Evolutionary conservation across 164 flowering plant species (phyloP).

Genomic region (Sextonia rubra): DNA sequence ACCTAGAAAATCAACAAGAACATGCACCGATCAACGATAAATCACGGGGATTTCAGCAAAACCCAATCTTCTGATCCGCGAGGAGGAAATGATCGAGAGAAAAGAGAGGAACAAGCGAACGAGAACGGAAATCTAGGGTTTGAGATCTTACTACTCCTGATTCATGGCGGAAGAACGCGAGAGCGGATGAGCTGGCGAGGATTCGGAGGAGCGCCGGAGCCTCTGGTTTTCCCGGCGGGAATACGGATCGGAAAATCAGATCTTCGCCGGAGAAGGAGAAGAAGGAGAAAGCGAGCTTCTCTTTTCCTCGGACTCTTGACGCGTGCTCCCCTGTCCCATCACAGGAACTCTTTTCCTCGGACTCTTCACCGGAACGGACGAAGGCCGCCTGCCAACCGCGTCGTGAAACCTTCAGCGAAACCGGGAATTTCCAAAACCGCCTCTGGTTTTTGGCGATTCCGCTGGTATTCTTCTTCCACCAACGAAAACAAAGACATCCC

Average conservation of each 20-base stretch:
- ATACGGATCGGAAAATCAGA: background rate
- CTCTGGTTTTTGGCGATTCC: no score
- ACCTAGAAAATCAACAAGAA: background rate
- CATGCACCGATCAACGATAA: background rate
- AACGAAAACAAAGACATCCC: no score
- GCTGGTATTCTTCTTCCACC: no score
- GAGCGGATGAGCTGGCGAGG: background rate
- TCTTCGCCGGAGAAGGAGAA: background rate
- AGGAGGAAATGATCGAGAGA: background rate
- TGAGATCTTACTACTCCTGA: conserved; percentile 9
- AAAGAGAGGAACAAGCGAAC: background rate
- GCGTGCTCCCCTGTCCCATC: no score
- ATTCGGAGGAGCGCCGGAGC: background rate
- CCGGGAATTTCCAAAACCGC: no score
- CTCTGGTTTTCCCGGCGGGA: background rate
- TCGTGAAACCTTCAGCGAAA: no score
- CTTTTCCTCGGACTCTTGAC: background rate
- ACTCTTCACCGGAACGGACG: no score
- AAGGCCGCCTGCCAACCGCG: no score
- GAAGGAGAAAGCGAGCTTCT: background rate
- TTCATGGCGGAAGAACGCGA: conserved; percentile 6
- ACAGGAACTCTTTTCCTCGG: no score
- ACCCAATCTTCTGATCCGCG: background rate
- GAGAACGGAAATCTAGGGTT: background rate
- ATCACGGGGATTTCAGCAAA: background rate